Evolutionary conservation across 805 yeast genomes (phyloP).

Genomic region (Suhomyces tanzawaensis): DNA sequence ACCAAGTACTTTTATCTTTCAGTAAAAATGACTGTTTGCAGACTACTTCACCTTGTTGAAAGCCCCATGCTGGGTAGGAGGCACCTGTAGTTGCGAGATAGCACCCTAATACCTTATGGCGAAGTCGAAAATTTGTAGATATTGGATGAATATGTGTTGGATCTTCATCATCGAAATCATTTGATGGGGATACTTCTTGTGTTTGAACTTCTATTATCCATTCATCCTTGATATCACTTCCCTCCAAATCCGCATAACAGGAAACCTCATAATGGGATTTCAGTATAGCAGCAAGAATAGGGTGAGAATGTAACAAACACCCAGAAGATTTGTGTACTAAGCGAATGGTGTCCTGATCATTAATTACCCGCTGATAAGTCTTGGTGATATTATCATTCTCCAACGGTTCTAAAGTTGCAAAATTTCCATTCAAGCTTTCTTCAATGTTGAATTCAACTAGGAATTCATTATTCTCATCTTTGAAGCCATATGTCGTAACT

Average conservation of each 20-base stretch:
- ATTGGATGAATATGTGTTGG: conserved; percentile 62
- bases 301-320: conserved; percentile 80
- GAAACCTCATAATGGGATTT: conserved; percentile 75
- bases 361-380: conserved; percentile 30
- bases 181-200: conserved; percentile 46
- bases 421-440: conserved; percentile 25
- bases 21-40: conserved; percentile 54
- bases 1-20: conserved; percentile 67
- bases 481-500: conserved; percentile 86
- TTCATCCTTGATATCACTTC: conserved; percentile 81
- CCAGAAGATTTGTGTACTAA: conserved; percentile 68
- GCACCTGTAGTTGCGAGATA: conserved; percentile 74
- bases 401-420: conserved; percentile 28
- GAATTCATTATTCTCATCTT: conserved; percentile 95
- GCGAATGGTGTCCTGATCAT: conserved; percentile 67
- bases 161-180: conserved; percentile 47
- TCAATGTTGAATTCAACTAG: conserved; percentile 74
- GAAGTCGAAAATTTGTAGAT: conserved; percentile 69
- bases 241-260: conserved; percentile 70
- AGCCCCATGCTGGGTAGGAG: conserved; percentile 79
- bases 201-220: conserved; percentile 85
- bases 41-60: conserved; percentile 76
- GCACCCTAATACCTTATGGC: conserved; percentile 63
- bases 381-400: conserved; percentile 15
- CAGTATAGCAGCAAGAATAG: conserved; percentile 70